A percentile compares a stretch with the other conserved stretches of the same genome.
These are phyloP conservation scores for Apiotrichum akiyoshidainum DNA, from an alignment of 1,284 basidiomycete genomes.

Conservation along the genomic window DNA sequence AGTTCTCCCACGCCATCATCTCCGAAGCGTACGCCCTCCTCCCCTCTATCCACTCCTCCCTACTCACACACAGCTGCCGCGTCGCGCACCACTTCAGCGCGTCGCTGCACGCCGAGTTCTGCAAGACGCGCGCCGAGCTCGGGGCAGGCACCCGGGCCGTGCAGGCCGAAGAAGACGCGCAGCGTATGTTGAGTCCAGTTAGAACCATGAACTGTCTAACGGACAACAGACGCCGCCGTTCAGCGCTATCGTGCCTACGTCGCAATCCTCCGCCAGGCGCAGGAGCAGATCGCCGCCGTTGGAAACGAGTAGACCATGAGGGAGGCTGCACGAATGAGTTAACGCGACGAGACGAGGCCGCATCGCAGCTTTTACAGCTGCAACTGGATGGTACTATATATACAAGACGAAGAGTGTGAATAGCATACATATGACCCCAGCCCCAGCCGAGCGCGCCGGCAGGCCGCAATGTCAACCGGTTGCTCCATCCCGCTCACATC, in stretches of 20 bases:
- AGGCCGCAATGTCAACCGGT: too few relatives aligned
- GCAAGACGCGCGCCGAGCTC: conserved; percentile 16
- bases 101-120: conserved; percentile 21
- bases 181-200: conserved; percentile 28
- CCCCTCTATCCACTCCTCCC: background rate
- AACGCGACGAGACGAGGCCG: too few relatives aligned
- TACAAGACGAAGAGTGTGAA: too few relatives aligned
- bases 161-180: conserved; percentile 27
- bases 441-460: too few relatives aligned
- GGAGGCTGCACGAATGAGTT: too few relatives aligned
- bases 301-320: too few relatives aligned
- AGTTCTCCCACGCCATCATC: background rate
- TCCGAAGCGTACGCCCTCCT: background rate
- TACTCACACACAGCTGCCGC: conserved; percentile 2
- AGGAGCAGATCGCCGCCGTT: conserved; percentile 7
- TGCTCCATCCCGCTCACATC: too few relatives aligned
- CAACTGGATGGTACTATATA: too few relatives aligned
- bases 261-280: conserved; percentile 12
- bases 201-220: background rate
- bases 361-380: too few relatives aligned
- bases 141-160: conserved; percentile 24
- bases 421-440: too few relatives aligned
- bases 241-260: background rate
- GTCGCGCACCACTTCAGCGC: conserved; percentile 20
- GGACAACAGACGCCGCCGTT: conserved; percentile 1